Percentiles rank a stretch among this genome's conserved stretches.
phyloP scores from a whole-genome alignment of 495 filamentous ascomycete species.

The Hamigera avellanea region DNA sequence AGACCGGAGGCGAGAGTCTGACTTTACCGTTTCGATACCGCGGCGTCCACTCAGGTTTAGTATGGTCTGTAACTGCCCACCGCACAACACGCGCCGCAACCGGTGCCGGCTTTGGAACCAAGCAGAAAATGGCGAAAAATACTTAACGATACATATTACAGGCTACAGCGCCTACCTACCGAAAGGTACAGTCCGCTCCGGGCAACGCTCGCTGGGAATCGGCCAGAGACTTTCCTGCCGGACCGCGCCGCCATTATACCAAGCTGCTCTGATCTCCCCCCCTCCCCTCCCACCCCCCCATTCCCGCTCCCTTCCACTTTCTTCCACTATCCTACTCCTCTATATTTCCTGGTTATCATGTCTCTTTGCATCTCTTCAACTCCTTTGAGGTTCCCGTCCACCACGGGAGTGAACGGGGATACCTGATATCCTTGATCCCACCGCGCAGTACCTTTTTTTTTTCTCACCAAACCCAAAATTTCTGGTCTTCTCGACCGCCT shows the following conservation, averaged over 20 bases:
- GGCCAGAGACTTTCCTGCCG: background rate
- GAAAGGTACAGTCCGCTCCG: slow-evolving; percentile 1
- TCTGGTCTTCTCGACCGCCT: slow-evolving; percentile 16
- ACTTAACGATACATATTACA: too few relatives aligned
- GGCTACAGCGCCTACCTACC: too few relatives aligned
- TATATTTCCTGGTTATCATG: slow-evolving; percentile 22
- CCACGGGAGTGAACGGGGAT: slow-evolving; percentile 33
- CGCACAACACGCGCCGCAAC: too few relatives aligned
- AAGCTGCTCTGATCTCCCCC: background rate
- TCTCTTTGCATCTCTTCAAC: slow-evolving; percentile 20
- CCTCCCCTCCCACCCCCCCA: slow-evolving; percentile 15
- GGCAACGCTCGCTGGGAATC: background rate
- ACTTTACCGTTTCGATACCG: too few relatives aligned
- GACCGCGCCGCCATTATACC: background rate
- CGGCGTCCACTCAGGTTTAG: too few relatives aligned
- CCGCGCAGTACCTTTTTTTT: slow-evolving; percentile 4
- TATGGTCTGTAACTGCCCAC: too few relatives aligned
- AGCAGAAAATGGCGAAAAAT: too few relatives aligned
- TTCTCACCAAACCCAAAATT: slow-evolving; percentile 15
- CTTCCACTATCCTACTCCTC: slow-evolving; percentile 15
- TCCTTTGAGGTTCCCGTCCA: slow-evolving; percentile 25
- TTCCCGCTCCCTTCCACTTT: slow-evolving; percentile 12
- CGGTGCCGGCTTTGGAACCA: too few relatives aligned
- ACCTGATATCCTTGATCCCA: slow-evolving; percentile 17
- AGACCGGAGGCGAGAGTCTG: too few relatives aligned